Evolutionary conservation across 2,329 filamentous ascomycete species (phyloP), one percentile per base, ranked within the genome.

Genomic region (Fusarium nodosum): DNA sequence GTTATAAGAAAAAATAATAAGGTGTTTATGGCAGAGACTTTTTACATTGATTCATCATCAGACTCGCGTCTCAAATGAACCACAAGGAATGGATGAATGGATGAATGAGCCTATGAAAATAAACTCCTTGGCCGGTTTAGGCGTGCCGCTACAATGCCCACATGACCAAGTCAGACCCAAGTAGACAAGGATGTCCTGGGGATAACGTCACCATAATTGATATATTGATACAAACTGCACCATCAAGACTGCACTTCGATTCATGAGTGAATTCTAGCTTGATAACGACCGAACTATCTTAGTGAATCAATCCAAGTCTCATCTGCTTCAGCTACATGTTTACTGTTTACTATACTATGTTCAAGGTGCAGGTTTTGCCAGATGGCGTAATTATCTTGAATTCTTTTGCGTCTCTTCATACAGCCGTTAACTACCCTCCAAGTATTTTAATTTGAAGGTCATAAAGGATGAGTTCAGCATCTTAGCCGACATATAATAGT

Each of bases 81-180:
- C 34, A 34, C 34, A 46, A 39, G 44, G 38, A 46, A 57, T 64
- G 42, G 44, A 56, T 68, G 44, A 45, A 61, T 26, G 36, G 20
- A 56, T 64, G 39, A 47, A 61, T 16, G 24, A 28, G 22, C 13
- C 28, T 30, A 30, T 30, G 28, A 11, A 30, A 30, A 30, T 28
- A 16, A 26, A n/a, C 57, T 56, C 28, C 24, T 24, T 41, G 55
- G 48, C 36, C 16, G 58, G 67, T 18, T 51, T 71, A 64, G 67
- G 52, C 34, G 45, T 24, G 44, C 61, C 48, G 47, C 62, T 48
- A 34, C 26, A 56, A 30, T 30, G 38, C 13, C 62, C 67, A 57
- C 67, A 64, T 71, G 64, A 70, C 55, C 64, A 47, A 70, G 67
- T 68, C 38, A 54, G 46, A 64, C 30, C 53, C 26, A 31, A 39